Evolutionary conservation across 108 stramenopile genomes (phyloP).

Genomic region (Cylindrotheca fusiformis): DNA sequence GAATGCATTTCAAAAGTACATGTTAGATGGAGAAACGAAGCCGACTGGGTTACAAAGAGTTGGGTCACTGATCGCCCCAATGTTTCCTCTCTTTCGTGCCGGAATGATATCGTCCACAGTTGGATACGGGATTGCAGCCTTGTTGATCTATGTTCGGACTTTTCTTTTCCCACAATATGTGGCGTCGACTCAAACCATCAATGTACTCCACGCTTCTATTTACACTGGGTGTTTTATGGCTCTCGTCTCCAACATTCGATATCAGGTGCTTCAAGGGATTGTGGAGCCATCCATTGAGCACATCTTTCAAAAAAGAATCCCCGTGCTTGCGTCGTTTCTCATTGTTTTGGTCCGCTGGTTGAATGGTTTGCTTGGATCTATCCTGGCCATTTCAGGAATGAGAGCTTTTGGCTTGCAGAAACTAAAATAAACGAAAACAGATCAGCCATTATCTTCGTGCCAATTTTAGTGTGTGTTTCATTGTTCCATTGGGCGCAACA

Average conservation of each 20-base stretch:
- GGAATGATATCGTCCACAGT: conserved; percentile 64
- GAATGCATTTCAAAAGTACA: conserved; percentile 69
- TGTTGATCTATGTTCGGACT: conserved; percentile 46
- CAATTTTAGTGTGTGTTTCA: no score
- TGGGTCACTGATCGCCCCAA: conserved; percentile 52
- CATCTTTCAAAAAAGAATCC: conserved; percentile 29
- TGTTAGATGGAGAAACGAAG: conserved; percentile 54
- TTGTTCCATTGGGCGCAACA: no score
- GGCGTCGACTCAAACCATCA: conserved; percentile 51
- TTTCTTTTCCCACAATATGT: conserved; percentile 42
- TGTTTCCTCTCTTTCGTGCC: conserved; percentile 64
- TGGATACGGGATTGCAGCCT: conserved; percentile 64
- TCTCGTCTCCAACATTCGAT: conserved; percentile 70
- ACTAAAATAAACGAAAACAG: conserved; percentile 24
- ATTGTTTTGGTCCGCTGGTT: conserved; percentile 52
- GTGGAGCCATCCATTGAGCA: conserved; percentile 68
- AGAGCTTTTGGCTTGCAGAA: conserved; percentile 60
- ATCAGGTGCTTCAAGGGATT: conserved; percentile 81
- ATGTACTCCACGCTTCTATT: conserved; percentile 50
- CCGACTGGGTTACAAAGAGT: conserved; percentile 46
- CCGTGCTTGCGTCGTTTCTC: conserved; percentile 13
- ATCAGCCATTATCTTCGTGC: background rate
- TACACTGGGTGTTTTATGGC: conserved; percentile 79
- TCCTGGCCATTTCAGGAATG: conserved; percentile 84
- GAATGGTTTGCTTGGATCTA: conserved; percentile 70